Evolutionary conservation across 768 basidiomycete genomes (phyloP).

Genomic region (Mycena haematopus): DNA sequence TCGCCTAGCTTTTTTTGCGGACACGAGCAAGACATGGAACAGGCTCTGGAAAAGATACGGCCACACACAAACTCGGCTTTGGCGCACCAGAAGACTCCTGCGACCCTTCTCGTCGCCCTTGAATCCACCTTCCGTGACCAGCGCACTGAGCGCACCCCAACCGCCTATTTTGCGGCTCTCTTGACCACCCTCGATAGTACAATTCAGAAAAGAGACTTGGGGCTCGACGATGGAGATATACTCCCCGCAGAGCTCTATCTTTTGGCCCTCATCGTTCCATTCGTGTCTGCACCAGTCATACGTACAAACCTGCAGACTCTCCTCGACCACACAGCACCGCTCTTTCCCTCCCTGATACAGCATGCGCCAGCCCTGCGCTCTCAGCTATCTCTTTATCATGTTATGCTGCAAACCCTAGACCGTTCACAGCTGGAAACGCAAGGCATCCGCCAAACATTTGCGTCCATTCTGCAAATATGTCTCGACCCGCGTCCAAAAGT

Average conservation of each 20-base stretch:
- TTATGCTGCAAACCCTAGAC: slow-evolving; percentile 74
- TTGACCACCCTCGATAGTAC: slow-evolving; percentile 84
- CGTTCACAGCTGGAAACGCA: slow-evolving; percentile 70
- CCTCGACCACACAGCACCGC: slow-evolving; percentile 74
- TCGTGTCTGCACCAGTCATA: slow-evolving; percentile 82
- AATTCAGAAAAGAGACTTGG: slow-evolving; percentile 61
- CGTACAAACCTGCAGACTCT: slow-evolving; percentile 75
- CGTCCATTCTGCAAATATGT: slow-evolving; percentile 80
- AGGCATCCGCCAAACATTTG: slow-evolving; percentile 81
- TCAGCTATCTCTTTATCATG: slow-evolving; percentile 77
- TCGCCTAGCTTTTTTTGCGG: slow-evolving; percentile 6
- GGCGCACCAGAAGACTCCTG: slow-evolving; percentile 90
- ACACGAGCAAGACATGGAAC: slow-evolving; percentile 53
- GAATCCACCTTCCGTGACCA: slow-evolving; percentile 82
- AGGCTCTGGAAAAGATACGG: slow-evolving; percentile 82
- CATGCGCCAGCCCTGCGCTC: slow-evolving; percentile 88
- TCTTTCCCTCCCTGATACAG: slow-evolving; percentile 70
- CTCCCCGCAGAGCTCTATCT: slow-evolving; percentile 88
- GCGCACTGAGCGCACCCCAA: slow-evolving; percentile 69
- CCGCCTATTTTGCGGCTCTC: slow-evolving; percentile 95
- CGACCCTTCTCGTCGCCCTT: slow-evolving; percentile 81
- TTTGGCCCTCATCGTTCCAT: slow-evolving; percentile 76
- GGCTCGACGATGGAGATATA: slow-evolving; percentile 70
- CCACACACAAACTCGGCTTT: slow-evolving; percentile 82
- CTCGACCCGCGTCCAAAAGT: slow-evolving; percentile 94